These are phyloP conservation scores for Solanum chaucha DNA, from an alignment of 257 asterid genomes.

Conservation along the genomic window DNA sequence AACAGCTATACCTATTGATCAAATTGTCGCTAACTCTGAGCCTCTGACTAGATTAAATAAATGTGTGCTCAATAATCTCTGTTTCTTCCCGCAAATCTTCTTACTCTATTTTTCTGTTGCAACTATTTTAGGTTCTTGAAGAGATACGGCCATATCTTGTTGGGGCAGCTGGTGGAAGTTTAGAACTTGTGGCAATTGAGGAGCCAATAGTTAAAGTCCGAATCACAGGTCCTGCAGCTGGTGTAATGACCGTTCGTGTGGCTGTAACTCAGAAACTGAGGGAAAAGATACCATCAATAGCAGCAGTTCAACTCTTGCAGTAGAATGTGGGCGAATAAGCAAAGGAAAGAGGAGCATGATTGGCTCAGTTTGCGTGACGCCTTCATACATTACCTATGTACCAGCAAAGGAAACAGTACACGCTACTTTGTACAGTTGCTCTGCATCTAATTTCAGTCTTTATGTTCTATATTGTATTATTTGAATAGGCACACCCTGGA, in stretches of 20 bases:
- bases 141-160: conserved; percentile 85
- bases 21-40: not conserved
- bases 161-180: conserved; percentile 93
- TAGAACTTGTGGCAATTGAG: conserved; percentile 75
- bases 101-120: not conserved
- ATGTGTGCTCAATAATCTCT: not conserved
- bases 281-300: conserved; percentile 85
- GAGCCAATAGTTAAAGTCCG: conserved; percentile 91
- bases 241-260: conserved; percentile 94
- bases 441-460: not conserved
- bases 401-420: not conserved
- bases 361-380: not conserved
- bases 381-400: not conserved
- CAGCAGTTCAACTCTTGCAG: conserved; percentile 85
- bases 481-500: not conserved
- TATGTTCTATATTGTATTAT: not conserved
- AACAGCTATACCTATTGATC: not conserved
- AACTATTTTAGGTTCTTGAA: conserved; percentile 62
- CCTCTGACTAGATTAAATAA: not conserved
- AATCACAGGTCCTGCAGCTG: conserved; percentile 85
- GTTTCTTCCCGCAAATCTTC: not conserved
- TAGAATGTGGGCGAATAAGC: conserved; percentile 10
- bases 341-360: not conserved
- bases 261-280: conserved; percentile 94
- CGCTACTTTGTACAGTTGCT: not conserved